Evolutionary conservation across 495 filamentous ascomycete genomes (phyloP), one percentile per base, ranked within the genome.

Genomic region (Neurospora sp.): DNA sequence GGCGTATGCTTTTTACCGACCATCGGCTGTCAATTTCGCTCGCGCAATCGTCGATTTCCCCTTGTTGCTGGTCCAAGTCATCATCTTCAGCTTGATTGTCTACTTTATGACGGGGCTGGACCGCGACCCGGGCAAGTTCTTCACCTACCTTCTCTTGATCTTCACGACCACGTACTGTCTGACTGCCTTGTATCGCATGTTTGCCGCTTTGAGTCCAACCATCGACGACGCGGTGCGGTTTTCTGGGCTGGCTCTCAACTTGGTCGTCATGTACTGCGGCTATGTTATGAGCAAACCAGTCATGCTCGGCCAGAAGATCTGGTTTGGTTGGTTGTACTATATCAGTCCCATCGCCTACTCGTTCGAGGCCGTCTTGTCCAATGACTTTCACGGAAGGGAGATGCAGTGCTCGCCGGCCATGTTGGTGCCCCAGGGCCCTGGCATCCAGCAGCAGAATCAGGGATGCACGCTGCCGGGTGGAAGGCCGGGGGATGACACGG

Each of bases 1-100:
- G 80, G 89, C 87, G 72, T 96, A 93, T 78, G 91, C 91, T 3
- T 95, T 96, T 79, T 95, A 95, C 77, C 89, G 92, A 3, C 93
- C 94, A 14, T 86, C 91, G 3, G 93, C 94, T 53, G 93, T 90
- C 73, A 91, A 90, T 6, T 85, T 97, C 42, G 93, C 92, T 2
- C 89, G 94, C 59, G 91, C 91, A 3, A 84, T 93, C 14, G 88
- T 92, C 14, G 94, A 97, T 77, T 78, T 93, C 4, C 93, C 93
- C 3, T 82, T 94, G 6, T 87, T 92, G 3, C 81, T 93, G 27
- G 78, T 89, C 38, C 91, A 94, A 75, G 89, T 93, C 0, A 73
- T 88, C 6, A 79, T 95, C 6, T 96, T 95, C 79, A 85, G 91
- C 71, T 72, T 94, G 37, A 86, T 96, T 44, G 87, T 96, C 22